Conservation (phyloP, 2,329 filamentous ascomycete genomes). For the Pestalotiopsis sp. region DNA sequence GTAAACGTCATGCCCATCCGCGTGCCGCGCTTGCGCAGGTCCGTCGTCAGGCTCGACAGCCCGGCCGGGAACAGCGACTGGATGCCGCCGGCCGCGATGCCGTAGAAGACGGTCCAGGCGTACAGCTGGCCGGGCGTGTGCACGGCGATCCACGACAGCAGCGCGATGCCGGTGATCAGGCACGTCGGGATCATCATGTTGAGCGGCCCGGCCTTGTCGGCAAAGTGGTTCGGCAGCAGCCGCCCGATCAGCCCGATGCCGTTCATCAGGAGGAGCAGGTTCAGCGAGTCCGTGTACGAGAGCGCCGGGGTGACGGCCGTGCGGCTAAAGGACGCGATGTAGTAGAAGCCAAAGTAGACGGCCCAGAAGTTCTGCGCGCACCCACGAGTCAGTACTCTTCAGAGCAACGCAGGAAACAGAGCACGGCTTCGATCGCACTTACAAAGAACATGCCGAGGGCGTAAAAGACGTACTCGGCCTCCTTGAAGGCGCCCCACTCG, state of each 20-base stretch:
- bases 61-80: conserved; percentile 68
- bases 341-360: conserved; percentile 56
- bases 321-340: conserved; percentile 51
- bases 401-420: too few relatives aligned
- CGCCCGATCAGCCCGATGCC: conserved; percentile 60
- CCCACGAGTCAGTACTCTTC: too few relatives aligned
- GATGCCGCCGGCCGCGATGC: conserved; percentile 62
- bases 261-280: conserved; percentile 66
- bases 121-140: conserved; percentile 51
- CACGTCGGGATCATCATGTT: conserved; percentile 58
- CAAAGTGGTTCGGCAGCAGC: conserved; percentile 56
- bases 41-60: conserved; percentile 53
- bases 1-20: conserved; percentile 61
- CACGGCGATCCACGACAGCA: conserved; percentile 62
- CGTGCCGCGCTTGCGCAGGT: conserved; percentile 50
- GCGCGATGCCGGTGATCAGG: conserved; percentile 39
- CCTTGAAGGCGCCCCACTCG: conserved; percentile 57
- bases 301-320: conserved; percentile 39
- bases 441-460: conserved; percentile 48
- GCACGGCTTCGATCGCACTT: too few relatives aligned
- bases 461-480: conserved; percentile 54
- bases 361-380: conserved; percentile 39
- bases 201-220: conserved; percentile 58
- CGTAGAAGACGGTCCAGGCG: conserved; percentile 63
- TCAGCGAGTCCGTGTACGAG: conserved; percentile 51